These are phyloP conservation scores for Bruguiera sexangula DNA, from an alignment of 345 rosid species.

Conservation along the genomic window DNA sequence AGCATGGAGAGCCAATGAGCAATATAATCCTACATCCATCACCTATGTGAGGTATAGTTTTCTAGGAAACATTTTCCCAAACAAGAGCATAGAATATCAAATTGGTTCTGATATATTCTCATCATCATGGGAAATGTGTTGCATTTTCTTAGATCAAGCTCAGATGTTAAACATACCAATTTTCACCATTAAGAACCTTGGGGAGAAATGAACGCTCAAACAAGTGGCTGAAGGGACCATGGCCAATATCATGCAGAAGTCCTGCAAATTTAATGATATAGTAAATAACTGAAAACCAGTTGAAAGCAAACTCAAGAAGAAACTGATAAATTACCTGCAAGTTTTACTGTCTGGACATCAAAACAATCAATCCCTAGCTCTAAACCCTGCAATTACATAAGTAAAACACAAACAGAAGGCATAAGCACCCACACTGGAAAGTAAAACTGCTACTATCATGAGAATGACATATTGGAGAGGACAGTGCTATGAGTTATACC, in stretches of 20 bases:
- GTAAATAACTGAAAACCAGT: not conserved
- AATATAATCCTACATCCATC: no score
- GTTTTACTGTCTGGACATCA: constrained; percentile 84
- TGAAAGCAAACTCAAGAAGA: constrained; percentile 3
- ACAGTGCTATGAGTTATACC: constrained; percentile 28
- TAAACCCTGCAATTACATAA: constrained; percentile 44
- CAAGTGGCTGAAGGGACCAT: constrained; percentile 95
- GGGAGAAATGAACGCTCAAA: constrained; percentile 94
- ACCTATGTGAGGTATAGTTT: no score
- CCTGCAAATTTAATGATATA: constrained; percentile 42
- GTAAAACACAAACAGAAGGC: not conserved
- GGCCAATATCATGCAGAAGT: constrained; percentile 91
- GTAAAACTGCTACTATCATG: not conserved
- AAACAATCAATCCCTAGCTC: constrained; percentile 75
- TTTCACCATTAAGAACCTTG: constrained; percentile 37
- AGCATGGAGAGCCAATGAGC: no score
- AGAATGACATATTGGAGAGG: constrained; percentile 14
- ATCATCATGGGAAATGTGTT: no score
- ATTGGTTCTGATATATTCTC: no score
- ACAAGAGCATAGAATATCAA: no score
- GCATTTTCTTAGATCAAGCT: no score
- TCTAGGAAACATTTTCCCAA: no score
- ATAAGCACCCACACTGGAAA: not conserved
- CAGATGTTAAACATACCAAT: constrained; percentile 46
- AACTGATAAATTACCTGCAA: constrained; percentile 57